Base-by-base conservation (phyloP, 192 early-diverging fungal species). In the Piromyces finnis region DNA sequence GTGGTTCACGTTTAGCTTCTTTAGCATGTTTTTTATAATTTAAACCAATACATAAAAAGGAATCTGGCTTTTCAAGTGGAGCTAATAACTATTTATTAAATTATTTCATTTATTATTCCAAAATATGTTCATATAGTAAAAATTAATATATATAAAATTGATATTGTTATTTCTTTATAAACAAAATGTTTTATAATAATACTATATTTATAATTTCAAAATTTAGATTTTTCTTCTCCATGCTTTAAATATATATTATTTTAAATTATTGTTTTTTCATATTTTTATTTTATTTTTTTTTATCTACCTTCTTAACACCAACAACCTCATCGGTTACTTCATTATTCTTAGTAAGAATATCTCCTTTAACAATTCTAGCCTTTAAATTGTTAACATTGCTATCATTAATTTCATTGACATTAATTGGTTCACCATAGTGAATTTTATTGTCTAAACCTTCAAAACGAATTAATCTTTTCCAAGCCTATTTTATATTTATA, bases 21-120 rank as follows among this genome's bases (percentile, higher is more conserved):
- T 82, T 79, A 4, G 90, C 89, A 81, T 92, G 90, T 32, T 84
- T 81, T 2, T 82, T 83, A 82, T 92, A 92, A 79, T 92, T 92
- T 37, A 92, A 81, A 0, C 90, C 90, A 36, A 92, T 89, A 77
- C 90, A 87, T 18, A 87, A 84, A 80, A 90, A 84, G 29, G 82
- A 79, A 12, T 51, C 78, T 30, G 80, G 32, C 12, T 79, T 78
- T 12, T 80, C 59, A 27, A 90, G 27, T 16, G 89, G 89, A 2
- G 89, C 81, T 14, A 90, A 83, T 29, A 89, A 77, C 87, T 87
- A n/a, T 30, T 11, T 9, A 30, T 30, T 81, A 41, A 29, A 29
- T 1, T 51, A 27, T 78, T 78, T n/a, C n/a, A n/a, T n/a, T n/a
- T n/a, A n/a, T n/a, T n/a, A n/a, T n/a, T n/a, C n/a, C n/a, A n/a